A percentile compares a stretch with the other conserved stretches of the same genome.
phyloP scores from a whole-genome alignment of 495 filamentous ascomycete species.

The Neurospora intermedia region DNA sequence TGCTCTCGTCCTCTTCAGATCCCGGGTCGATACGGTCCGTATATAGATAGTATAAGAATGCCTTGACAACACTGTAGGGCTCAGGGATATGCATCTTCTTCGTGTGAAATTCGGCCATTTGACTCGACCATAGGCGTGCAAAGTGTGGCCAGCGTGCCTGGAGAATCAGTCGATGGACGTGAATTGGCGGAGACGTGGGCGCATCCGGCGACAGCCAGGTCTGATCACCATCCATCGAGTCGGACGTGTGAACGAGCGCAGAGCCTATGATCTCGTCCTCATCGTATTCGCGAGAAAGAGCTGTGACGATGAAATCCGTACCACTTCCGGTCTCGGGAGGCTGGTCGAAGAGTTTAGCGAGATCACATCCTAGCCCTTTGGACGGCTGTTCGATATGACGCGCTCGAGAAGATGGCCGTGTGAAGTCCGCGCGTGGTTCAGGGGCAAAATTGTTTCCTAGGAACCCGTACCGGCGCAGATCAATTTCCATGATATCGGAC shows the following conservation, averaged over 20 bases:
- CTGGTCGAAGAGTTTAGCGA: conserved; percentile 76
- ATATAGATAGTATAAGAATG: conserved; percentile 93
- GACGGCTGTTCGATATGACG: conserved; percentile 36
- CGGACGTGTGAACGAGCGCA: conserved; percentile 28
- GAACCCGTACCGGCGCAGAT: conserved; percentile 73
- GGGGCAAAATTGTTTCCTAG: conserved; percentile 64
- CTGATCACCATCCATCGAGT: conserved; percentile 32
- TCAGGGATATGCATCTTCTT: conserved; percentile 97
- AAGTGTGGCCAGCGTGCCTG: conserved; percentile 97
- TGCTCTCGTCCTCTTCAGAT: conserved; percentile 38
- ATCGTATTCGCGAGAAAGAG: conserved; percentile 52
- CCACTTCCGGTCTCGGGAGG: conserved; percentile 67
- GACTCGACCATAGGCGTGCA: conserved; percentile 72
- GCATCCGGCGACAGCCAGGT: conserved; percentile 52
- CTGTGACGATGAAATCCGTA: conserved; percentile 78
- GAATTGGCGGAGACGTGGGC: conserved; percentile 72
- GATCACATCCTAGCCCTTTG: conserved; percentile 66
- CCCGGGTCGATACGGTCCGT: conserved; percentile 74
- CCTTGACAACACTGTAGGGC: conserved; percentile 85
- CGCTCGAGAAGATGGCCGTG: conserved; percentile 34
- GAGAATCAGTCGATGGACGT: conserved; percentile 86
- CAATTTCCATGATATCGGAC: conserved; percentile 85
- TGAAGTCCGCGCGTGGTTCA: conserved; percentile 47
- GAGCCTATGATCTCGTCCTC: conserved; percentile 51
- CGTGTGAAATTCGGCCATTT: conserved; percentile 94